Percentiles rank a stretch among this genome's conserved stretches.
Evolutionary conservation across 257 asterid species (phyloP).

Genomic region (Ophiorrhiza pumila): DNA sequence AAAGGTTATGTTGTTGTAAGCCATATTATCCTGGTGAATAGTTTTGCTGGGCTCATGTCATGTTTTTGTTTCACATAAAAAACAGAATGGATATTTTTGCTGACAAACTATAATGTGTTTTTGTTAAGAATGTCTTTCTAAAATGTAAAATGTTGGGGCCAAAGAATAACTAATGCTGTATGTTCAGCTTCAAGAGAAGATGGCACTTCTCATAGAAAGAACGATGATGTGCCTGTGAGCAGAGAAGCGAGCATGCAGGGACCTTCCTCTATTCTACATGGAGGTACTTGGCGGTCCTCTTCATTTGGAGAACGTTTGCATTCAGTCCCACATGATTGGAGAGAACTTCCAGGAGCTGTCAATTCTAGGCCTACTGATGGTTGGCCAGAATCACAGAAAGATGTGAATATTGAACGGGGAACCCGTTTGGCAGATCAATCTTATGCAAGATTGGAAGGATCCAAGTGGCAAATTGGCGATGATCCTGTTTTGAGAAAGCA

Average conservation of each 20-base stretch:
- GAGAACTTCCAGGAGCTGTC: slow-evolving; percentile 42
- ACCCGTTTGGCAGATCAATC: slow-evolving; percentile 40
- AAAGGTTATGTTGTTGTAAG: neutral
- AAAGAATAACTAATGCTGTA: slow-evolving; percentile 1
- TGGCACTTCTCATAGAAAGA: slow-evolving; percentile 23
- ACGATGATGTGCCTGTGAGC: slow-evolving; percentile 28
- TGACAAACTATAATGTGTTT: neutral
- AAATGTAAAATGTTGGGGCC: neutral
- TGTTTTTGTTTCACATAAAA: neutral
- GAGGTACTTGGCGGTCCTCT: slow-evolving; percentile 65
- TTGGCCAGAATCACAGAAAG: slow-evolving; percentile 42
- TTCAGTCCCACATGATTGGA: slow-evolving; percentile 44
- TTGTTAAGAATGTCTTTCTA: neutral
- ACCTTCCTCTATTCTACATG: slow-evolving; percentile 35
- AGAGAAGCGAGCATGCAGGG: slow-evolving; percentile 37
- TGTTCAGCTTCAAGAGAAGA: slow-evolving; percentile 47
- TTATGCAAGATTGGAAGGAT: slow-evolving; percentile 37
- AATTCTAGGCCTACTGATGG: slow-evolving; percentile 29
- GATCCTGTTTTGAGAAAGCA: slow-evolving; percentile 56
- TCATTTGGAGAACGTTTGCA: slow-evolving; percentile 58
- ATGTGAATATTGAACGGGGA: slow-evolving; percentile 43
- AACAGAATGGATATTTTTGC: neutral
- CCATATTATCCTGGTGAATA: neutral
- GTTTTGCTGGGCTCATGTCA: neutral
- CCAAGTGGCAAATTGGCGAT: slow-evolving; percentile 56